Evolutionary conservation across 306 rosid genomes (phyloP).

Genomic region (Fragaria nilgerrensis): DNA sequence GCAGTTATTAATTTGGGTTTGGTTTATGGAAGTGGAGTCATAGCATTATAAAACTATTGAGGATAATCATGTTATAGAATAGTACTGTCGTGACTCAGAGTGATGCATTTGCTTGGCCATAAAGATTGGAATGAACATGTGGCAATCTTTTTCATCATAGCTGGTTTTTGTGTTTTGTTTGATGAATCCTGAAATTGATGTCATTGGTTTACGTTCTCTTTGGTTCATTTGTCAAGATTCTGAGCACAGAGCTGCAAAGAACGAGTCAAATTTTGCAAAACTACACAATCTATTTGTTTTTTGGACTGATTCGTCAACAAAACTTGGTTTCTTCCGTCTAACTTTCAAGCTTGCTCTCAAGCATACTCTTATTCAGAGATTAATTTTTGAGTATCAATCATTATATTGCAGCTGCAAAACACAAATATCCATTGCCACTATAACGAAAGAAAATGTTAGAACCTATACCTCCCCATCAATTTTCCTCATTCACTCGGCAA

Average conservation of each 20-base stretch:
- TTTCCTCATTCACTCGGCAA: no score
- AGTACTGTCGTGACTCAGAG: not conserved
- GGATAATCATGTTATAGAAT: not conserved
- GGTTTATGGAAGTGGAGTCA: not conserved
- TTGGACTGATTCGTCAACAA: not conserved
- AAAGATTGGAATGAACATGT: not conserved
- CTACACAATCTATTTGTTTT: no score
- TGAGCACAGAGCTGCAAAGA: not conserved
- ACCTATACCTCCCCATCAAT: no score
- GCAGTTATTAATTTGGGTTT: conserved; percentile 24
- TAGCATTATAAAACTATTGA: conserved; percentile 1
- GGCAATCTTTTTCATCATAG: not conserved
- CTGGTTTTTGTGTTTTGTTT: not conserved
- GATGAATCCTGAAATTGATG: not conserved
- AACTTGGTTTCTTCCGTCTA: no score
- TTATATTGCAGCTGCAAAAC: no score
- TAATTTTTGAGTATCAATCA: no score
- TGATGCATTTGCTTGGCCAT: not conserved
- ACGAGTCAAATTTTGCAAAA: not conserved
- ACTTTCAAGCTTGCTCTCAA: not conserved
- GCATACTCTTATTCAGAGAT: no score
- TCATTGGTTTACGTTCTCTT: no score
- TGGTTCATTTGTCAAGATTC: not conserved
- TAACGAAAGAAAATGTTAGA: no score
- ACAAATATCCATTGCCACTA: no score